These are phyloP conservation scores for Trichoderma hamatum DNA, from an alignment of 2,329 filamentous ascomycete species.

Conservation along the genomic window DNA sequence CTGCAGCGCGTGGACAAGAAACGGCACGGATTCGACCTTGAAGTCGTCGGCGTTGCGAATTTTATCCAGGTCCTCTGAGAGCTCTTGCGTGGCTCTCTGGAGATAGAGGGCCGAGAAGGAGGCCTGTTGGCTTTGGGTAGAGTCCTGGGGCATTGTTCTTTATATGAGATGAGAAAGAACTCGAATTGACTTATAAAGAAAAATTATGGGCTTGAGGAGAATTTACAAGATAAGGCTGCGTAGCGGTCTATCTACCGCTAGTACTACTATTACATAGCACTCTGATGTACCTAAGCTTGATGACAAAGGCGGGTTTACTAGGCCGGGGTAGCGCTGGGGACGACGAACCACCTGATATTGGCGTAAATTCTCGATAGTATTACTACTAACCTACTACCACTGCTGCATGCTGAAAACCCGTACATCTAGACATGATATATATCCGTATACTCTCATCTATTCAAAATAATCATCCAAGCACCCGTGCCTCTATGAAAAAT, in stretches of 20 bases:
- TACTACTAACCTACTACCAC: neutral
- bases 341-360: neutral
- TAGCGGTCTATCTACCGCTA: neutral
- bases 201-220: neutral
- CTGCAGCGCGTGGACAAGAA: constrained; percentile 69
- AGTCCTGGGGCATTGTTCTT: constrained; percentile 11
- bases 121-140: constrained; percentile 33
- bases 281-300: neutral
- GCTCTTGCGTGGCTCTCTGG: constrained; percentile 68
- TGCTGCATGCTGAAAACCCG: neutral
- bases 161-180: neutral
- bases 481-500: neutral
- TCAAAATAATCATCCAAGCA: neutral
- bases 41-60: constrained; percentile 72
- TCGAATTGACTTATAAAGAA: neutral
- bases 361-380: neutral
- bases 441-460: neutral
- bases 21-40: constrained; percentile 62
- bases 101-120: constrained; percentile 69
- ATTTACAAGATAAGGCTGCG: neutral
- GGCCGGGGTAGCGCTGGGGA: neutral
- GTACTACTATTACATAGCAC: too few species aligned
- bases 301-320: neutral
- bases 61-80: constrained; percentile 74
- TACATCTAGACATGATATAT: neutral